Evolutionary conservation across 306 rosid genomes (phyloP), one percentile per base, ranked within the genome.

Genomic region (barrel medic (Medicago truncatula)): DNA sequence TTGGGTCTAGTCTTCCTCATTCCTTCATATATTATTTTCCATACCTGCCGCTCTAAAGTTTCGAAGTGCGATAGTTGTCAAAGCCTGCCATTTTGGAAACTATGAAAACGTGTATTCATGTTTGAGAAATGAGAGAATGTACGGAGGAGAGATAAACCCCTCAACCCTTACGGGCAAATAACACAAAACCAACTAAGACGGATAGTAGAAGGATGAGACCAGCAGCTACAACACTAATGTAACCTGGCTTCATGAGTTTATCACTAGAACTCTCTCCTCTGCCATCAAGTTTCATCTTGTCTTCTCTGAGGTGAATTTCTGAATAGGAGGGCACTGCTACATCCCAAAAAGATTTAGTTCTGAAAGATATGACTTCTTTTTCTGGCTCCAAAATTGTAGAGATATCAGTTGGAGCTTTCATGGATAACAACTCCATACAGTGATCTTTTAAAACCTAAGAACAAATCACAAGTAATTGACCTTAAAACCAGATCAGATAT

Each of bases 351-450:
- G 93, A 85, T 72, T 76, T 87, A 11, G 89, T 57, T 53, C 52
- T 76, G 59, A 80, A 28, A 53, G 87, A 69, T 40, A 75, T 68
- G 8, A 81, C 86, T 73, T 87, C 91, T 67, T 61, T 84, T 80
- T 95, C 98, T 9, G 89, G 97, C 79, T 90, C 96, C 77, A 90
- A 74, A 67, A 94, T 82, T 66, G 86, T 74, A 18, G 85, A 81
- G 67, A 8, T 21, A 47, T 92, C 96, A 57, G 73, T 65, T 34
- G 83, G 79, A 73, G 87, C 69, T 76, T 90, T 88, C 91, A 77
- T 58, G 39, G 85, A 80, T 74, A 84, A 31, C 57, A 84, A 77
- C 76, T 84, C 87, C 23, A 56, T 46, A 59, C 83, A 81, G 38
- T 84, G 87, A 40, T 81, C 87, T 81, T 79, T 81, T 52, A 84